Evolutionary conservation across 2,329 filamentous ascomycete genomes (phyloP).

Genomic region (Colletotrichum echinochloae): DNA sequence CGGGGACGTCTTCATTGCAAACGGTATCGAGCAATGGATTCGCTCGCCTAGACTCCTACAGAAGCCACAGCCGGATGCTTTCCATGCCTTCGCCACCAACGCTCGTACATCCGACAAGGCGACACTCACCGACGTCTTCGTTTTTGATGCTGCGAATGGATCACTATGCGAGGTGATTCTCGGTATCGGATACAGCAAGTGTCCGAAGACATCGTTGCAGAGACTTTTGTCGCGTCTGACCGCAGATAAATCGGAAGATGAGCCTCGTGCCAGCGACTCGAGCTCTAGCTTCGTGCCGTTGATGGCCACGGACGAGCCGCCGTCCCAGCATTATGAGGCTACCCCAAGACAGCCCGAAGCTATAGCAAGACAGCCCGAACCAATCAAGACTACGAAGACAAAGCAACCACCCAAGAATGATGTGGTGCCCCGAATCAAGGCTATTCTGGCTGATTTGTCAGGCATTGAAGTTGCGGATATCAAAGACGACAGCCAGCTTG

Average conservation of each 20-base stretch:
- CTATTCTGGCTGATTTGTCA: background rate
- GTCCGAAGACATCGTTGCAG: slow-evolving; percentile 23
- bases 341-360: background rate
- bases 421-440: background rate
- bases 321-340: background rate
- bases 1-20: slow-evolving; percentile 50
- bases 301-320: no score
- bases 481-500: background rate
- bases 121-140: background rate
- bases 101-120: background rate
- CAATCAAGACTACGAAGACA: background rate
- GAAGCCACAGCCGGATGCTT: background rate
- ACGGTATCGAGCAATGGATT: slow-evolving; percentile 49
- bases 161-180: slow-evolving; percentile 22
- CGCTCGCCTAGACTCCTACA: slow-evolving; percentile 45
- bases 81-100: slow-evolving; percentile 19
- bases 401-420: background rate
- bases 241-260: background rate
- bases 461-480: background rate
- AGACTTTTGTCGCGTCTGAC: slow-evolving; percentile 21
- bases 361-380: background rate
- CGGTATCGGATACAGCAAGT: slow-evolving; percentile 36
- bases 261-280: background rate
- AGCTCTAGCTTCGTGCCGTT: background rate
- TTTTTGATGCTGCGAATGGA: background rate